Evolutionary conservation across 768 basidiomycete species (phyloP), one percentile per base, ranked within the genome.

Genomic region (Phaffia australis): DNA sequence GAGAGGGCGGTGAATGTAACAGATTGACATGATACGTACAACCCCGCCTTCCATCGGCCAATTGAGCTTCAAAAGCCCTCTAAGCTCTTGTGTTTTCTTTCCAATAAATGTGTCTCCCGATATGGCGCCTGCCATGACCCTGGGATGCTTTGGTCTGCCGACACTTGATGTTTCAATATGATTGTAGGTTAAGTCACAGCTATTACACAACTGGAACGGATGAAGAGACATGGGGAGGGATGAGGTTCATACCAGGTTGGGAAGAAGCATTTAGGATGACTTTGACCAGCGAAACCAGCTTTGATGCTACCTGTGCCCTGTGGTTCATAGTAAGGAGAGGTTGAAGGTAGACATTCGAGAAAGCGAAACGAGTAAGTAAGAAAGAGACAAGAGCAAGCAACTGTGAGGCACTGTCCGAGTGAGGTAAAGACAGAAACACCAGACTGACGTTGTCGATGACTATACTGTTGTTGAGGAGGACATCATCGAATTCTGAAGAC

Each of bases 41-140:
- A 99, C 92, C 16, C 95, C 95, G 76, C 98, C 95, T 75, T 94
- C 90, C 86, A 99, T 97, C 30, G 95, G 95, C 75, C 98, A 99
- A 77, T 93, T 94, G 73, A 98, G 93, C 82, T 94, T 94, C 71
- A 99, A 81, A 71, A 99, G 80, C 14, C 95, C 95, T 63, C 95
- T 82, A 71, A 91, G 87, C 73, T 98, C 95, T 78, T 99, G 94
- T 21, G 95, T 95, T 71, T 86, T 85, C 73, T 87, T 81, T 2
- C 95, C 95, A 66, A 99, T 97, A 78, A 97, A 99, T 56, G 88
- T 84, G 75, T 98, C 94, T 2, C 92, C 92, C 76, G 98, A 93
- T 1, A 75, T 73, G 29, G 90, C 94, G 67, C 93, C 94, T 0
- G 92, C 92, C 92, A 98, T 95, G 72, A 98, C 89, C 73, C 92